Conservation (phyloP, 192 early-diverging fungal genomes). For the Backusella liffmaniae region DNA sequence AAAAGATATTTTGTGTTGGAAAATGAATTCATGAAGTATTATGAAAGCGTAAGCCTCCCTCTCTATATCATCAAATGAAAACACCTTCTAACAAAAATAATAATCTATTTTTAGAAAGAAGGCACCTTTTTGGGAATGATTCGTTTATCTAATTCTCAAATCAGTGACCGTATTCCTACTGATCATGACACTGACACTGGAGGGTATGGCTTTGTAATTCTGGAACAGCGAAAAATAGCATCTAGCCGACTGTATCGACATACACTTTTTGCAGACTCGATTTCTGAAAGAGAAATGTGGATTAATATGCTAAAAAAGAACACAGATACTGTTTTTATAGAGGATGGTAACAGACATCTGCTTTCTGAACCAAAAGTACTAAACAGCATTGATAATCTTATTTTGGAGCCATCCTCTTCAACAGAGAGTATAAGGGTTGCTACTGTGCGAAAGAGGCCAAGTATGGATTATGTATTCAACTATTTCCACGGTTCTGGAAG, state of each 20-base stretch:
- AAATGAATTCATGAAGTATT: slow-evolving; percentile 71
- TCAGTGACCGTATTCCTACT: slow-evolving; percentile 49
- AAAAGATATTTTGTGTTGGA: slow-evolving; percentile 79
- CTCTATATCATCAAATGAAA: slow-evolving; percentile 5
- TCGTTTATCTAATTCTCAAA: slow-evolving; percentile 68
- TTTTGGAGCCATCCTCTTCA: slow-evolving; percentile 5
- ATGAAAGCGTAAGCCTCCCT: slow-evolving; percentile 59
- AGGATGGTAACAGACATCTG: slow-evolving; percentile 57
- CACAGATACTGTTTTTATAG: background rate
- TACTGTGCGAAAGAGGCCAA: background rate
- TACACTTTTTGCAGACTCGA: slow-evolving; percentile 87
- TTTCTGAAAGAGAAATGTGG: slow-evolving; percentile 90
- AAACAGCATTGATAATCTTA: background rate
- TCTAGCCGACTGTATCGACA: slow-evolving; percentile 70
- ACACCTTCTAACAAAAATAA: background rate
- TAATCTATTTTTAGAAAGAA: slow-evolving; percentile 50
- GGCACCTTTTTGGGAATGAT: slow-evolving; percentile 71
- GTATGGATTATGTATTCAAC: slow-evolving; percentile 36
- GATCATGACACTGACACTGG: background rate
- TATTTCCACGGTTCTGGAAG: background rate
- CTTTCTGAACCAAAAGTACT: slow-evolving; percentile 50
- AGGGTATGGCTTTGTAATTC: slow-evolving; percentile 83
- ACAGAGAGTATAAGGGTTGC: background rate
- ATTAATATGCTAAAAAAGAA: slow-evolving; percentile 57
- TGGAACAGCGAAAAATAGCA: slow-evolving; percentile 66